phyloP scores from a whole-genome alignment of 2,329 filamentous ascomycete species.

The Fusarium stilboides region DNA sequence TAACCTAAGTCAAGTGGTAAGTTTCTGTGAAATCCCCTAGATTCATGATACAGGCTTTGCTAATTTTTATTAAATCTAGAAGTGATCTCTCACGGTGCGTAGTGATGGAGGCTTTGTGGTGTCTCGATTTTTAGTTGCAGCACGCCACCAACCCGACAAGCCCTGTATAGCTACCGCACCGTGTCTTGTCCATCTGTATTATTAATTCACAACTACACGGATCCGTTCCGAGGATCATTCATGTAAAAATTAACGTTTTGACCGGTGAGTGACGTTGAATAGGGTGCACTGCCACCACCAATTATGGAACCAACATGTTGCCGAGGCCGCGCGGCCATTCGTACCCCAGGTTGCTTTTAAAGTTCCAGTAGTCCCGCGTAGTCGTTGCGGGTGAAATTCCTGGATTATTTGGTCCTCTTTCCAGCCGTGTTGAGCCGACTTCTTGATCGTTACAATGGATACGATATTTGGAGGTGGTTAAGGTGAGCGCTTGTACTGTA shows the following conservation, averaged over 20 bases:
- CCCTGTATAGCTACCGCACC: not conserved
- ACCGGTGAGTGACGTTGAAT: constrained; percentile 31
- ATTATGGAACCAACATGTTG: constrained; percentile 39
- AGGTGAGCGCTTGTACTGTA: not conserved
- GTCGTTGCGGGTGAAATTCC: not conserved
- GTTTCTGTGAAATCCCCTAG: too few relatives aligned
- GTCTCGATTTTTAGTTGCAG: too few relatives aligned
- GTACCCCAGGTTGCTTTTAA: constrained; percentile 26
- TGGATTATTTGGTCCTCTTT: not conserved
- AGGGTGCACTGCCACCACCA: constrained; percentile 45
- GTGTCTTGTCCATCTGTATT: not conserved
- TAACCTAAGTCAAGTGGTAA: too few relatives aligned
- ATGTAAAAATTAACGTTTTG: not conserved
- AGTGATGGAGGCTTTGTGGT: too few relatives aligned
- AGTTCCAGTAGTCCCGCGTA: constrained; percentile 6
- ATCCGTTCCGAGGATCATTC: not conserved
- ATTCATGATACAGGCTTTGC: too few relatives aligned
- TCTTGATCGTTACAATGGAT: not conserved
- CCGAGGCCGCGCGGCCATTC: constrained; percentile 43
- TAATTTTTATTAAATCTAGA: too few relatives aligned
- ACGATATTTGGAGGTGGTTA: not conserved
- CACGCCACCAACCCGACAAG: not conserved
- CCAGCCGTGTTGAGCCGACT: not conserved
- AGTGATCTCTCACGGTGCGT: too few relatives aligned
- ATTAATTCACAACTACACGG: not conserved